phyloP scores from a whole-genome alignment of 352 stramenopile genomes.

The Phytophthora syringae region DNA sequence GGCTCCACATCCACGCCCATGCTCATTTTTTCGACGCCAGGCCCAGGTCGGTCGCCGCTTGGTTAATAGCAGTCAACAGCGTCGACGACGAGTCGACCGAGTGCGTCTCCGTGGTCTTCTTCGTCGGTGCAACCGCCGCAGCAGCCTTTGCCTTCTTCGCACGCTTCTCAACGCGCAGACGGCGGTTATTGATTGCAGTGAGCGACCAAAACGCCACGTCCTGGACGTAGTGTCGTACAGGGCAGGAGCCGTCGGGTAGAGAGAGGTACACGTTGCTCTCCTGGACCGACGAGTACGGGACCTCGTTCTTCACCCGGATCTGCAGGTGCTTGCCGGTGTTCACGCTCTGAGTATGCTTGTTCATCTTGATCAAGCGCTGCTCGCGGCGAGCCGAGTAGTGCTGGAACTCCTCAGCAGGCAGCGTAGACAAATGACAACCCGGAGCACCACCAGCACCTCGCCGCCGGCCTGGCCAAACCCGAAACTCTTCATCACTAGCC shows the following conservation, averaged over 20 bases:
- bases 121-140: constrained; percentile 20
- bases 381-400: constrained; percentile 66
- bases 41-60: constrained; percentile 56
- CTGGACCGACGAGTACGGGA: constrained; percentile 80
- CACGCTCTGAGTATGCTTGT: constrained; percentile 79
- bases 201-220: constrained; percentile 80
- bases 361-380: constrained; percentile 74
- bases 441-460: constrained; percentile 80
- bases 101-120: constrained; percentile 19
- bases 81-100: constrained; percentile 43
- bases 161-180: constrained; percentile 45
- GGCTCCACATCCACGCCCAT: constrained; percentile 88
- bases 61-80: constrained; percentile 63
- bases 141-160: constrained; percentile 55
- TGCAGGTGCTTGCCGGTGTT: constrained; percentile 76
- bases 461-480: constrained; percentile 82
- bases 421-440: constrained; percentile 70
- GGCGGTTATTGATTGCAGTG: constrained; percentile 39
- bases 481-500: constrained; percentile 84
- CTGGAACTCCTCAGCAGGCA: constrained; percentile 54
- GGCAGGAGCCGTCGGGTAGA: constrained; percentile 80
- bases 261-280: constrained; percentile 88
- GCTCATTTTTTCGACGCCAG: constrained; percentile 60
- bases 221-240: constrained; percentile 67
- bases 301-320: constrained; percentile 83